Base-by-base conservation (phyloP, 2,329 filamentous ascomycete species). In the Alternaria postmessia region DNA sequence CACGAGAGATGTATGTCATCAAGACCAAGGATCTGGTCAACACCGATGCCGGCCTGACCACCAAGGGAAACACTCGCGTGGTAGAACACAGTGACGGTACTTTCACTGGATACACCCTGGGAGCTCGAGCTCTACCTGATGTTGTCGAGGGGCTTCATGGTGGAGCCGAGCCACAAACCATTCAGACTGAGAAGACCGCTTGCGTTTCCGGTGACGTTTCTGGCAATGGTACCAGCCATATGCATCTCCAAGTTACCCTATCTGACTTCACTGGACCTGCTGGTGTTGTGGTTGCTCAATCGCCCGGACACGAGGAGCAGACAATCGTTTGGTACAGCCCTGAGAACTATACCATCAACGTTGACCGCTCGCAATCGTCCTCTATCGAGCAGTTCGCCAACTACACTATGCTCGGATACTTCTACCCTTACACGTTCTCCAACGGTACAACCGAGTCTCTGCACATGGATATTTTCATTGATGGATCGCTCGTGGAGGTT, bases 401-500 rank as follows among this genome's bases (percentile, higher is more conserved):
- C 64, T 76, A 75, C 39, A 82, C 80, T 18, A 79, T 82, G 54
- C 73, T 78, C 6, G 81, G 81, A 11, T 82, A 81, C 67, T 83
- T 82, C 72, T 74, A 79, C 53, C 81, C 81, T 4, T 82, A 83
- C 74, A 79, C 76, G 5, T 68, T 79, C 49, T 60, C 67, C 47
- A 67, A 70, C 34, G 67, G 73, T n/a, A 75, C 70, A 2, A 67
- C 63, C 0, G 82, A 84, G 65, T 71, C 75, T 18, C 72, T 84
- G 32, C 66, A 71, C 6, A 78, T 83, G 71, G 72, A 82, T 56
- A 72, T 84, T 58, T 83, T 81, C 68, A 65, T 84, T 41, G 82
- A 84, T 58, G 82, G 82, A 24, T 82, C 79, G 1, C 69, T 83
- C 24, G 69, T 83, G 0, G 82, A 84, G 68, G 67, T 84, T 26